These are phyloP conservation scores for Cyberlindnera amylophila DNA, from an alignment of 805 yeast species.

Conservation along the genomic window DNA sequence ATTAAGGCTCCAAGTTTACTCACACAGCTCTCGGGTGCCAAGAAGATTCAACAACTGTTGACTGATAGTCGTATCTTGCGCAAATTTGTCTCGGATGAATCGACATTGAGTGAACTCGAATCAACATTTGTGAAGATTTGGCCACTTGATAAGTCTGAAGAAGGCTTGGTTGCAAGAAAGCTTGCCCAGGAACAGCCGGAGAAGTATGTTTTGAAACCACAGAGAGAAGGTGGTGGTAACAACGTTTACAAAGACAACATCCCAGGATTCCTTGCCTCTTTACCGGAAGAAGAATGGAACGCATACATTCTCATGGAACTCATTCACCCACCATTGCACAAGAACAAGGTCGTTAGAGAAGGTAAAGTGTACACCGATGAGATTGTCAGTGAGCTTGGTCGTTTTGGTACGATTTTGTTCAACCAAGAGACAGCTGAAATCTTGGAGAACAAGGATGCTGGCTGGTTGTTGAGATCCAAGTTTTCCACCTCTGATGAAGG, in stretches of 20 bases:
- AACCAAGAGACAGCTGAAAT: constrained; percentile 58
- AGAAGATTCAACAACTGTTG: constrained; percentile 87
- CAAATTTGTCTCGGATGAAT: constrained; percentile 38
- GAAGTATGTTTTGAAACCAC: constrained; percentile 87
- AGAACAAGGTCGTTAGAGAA: constrained; percentile 69
- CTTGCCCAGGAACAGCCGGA: constrained; percentile 67
- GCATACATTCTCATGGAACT: constrained; percentile 93
- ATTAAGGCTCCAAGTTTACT: constrained; percentile 88
- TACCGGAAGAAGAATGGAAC: constrained; percentile 74
- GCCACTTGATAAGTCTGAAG: constrained; percentile 72
- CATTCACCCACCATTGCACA: constrained; percentile 68
- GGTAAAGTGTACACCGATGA: constrained; percentile 63
- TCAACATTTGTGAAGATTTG: constrained; percentile 79
- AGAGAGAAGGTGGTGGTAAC: constrained; percentile 98
- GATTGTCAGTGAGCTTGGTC: constrained; percentile 85
- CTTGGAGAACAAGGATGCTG: constrained; percentile 63
- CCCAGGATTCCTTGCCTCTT: constrained; percentile 58
- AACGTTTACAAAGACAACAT: constrained; percentile 86
- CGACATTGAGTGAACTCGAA: constrained; percentile 23
- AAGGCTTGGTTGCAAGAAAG: constrained; percentile 59
- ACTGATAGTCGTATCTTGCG: constrained; percentile 50
- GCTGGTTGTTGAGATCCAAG: constrained; percentile 87
- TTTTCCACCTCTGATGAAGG: constrained; percentile 89
- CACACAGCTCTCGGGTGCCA: constrained; percentile 90
- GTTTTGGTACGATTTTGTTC: constrained; percentile 81